Evolutionary conservation across 352 stramenopile species (phyloP), one percentile per base, ranked within the genome.

Genomic region (Pythium aphanidermatum): DNA sequence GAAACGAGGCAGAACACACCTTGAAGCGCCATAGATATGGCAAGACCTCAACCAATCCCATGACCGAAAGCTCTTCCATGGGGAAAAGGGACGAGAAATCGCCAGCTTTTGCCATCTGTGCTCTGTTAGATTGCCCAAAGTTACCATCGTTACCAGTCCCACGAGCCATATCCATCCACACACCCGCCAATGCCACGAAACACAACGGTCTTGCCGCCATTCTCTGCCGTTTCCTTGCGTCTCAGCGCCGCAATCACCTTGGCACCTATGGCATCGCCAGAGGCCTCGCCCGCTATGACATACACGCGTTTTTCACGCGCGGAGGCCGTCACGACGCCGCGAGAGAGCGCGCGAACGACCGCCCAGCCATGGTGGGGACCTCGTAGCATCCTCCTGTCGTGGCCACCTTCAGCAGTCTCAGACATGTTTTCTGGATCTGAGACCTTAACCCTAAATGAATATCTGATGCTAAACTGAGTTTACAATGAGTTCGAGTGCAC

Each of bases 51-150:
- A 83, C 46, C 12, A 90, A 62, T 24, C 77, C 77, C 77, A 87
- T 90, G 53, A 86, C 56, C 8, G 74, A 87, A 13, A 90, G 57
- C 17, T 90, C 74, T 20, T 74, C 27, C 63, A 90, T 87, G 1
- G 72, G 63, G 48, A 87, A 87, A 5, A 90, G 64, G 25, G 77
- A 84, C 26, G 53, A 17, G 50, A 87, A 87, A 2, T 48, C 46
- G 3, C 71, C 77, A 8, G 50, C 49, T 10, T 41, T 30, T 31
- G 42, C 65, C 74, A 87, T 86, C 17, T 70, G 63, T 26, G 70
- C 61, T 0, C 72, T 87, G n/a, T n/a, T n/a, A n/a, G 35, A 32
- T 30, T 5, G 8, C n/a, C 5, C 10, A n/a, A 24, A 42, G 35
- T 25, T 25, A 20, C 14, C 28, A 6, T 19, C 7, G 11, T 48